phyloP scores from a whole-genome alignment of 768 basidiomycete genomes.

The Lactarius sp. region DNA sequence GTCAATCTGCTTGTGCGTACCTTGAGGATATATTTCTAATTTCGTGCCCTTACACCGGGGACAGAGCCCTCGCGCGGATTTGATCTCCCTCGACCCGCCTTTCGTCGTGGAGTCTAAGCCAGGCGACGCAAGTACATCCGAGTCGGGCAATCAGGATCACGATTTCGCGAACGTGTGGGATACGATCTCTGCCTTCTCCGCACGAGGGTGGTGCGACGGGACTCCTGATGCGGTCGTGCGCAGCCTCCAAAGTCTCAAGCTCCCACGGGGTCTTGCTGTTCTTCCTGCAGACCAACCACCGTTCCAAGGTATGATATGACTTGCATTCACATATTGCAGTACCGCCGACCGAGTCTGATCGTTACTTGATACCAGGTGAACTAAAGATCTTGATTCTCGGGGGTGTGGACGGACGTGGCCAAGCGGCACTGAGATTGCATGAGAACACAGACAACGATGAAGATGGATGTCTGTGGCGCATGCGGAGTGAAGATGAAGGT shows the following conservation, averaged over 20 bases:
- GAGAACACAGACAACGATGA: constrained; percentile 48
- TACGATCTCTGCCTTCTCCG: constrained; percentile 36
- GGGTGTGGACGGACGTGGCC: constrained; percentile 16
- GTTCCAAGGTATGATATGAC: constrained; percentile 51
- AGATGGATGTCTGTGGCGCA: constrained; percentile 66
- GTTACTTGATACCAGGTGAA: constrained; percentile 45
- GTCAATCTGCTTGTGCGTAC: background rate
- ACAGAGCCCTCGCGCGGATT: constrained; percentile 43
- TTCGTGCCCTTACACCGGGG: background rate
- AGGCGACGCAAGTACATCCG: constrained; percentile 4
- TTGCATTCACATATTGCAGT: background rate
- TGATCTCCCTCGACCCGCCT: constrained; percentile 73
- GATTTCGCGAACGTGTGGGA: constrained; percentile 61
- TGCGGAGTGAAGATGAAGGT: constrained; percentile 48
- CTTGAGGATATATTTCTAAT: background rate
- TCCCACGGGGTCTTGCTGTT: constrained; percentile 39
- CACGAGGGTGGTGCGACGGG: constrained; percentile 66
- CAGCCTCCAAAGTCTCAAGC: constrained; percentile 46
- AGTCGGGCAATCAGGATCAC: constrained; percentile 25
- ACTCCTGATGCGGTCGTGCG: constrained; percentile 51
- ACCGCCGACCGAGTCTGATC: background rate
- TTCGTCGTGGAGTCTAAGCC: constrained; percentile 46
- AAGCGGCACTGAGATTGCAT: constrained; percentile 50
- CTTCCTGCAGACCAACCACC: constrained; percentile 51
- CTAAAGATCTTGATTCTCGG: constrained; percentile 51